Base-by-base conservation (phyloP, 2,329 filamentous ascomycete species). In the Macrophomina pseudophaseolina region DNA sequence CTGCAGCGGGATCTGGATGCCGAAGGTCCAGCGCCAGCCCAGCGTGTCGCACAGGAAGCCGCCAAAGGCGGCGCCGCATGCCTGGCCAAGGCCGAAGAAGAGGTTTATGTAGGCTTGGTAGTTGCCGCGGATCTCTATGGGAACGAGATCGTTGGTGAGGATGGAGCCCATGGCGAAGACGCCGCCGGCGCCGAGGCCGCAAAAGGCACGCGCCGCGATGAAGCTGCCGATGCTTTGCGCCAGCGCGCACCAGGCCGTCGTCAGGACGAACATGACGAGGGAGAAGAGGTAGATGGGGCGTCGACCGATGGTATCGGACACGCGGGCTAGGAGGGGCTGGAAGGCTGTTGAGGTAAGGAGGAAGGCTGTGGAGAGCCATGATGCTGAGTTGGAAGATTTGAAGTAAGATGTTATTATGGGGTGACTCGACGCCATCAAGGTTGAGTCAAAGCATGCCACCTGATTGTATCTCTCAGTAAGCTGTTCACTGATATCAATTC, bases 391-490 rank as follows among this genome's bases (percentile, higher is more conserved):
- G 38, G 91, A 91, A 58, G 90, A 86, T 68, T 88, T 81, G 77
- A 94, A 94, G 76, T 94, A 88, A 0, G 90, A 93, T 0, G 91
- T 93, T 68, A 94, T 93, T 66, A 92, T 90, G 0, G 91, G 91
- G 76, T 95, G 91, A 49, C 86, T 90, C 2, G 90, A 92, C 4
- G 91, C 91, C 91, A 94, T 93, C 70, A 94, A 86, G 4, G 91
- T 94, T 11, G 87, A 85, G 80, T 94, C 92, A 73, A 94, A 94
- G 73, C 77, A 77, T 16, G 77, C 73, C 66, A 79, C 70, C 77
- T 79, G 33, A 14, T 38, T 38, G 28, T 38, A 33, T 3, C 6
- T 54, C 62, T 65, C 40, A 54, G 49, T 23, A 35, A 9, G 28
- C 6, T 33, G 35, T 44, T 49, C 4, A 28, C 28, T 28, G 16